Conservation (phyloP, 1,284 basidiomycete species). For the Chalciporus sp. region DNA sequence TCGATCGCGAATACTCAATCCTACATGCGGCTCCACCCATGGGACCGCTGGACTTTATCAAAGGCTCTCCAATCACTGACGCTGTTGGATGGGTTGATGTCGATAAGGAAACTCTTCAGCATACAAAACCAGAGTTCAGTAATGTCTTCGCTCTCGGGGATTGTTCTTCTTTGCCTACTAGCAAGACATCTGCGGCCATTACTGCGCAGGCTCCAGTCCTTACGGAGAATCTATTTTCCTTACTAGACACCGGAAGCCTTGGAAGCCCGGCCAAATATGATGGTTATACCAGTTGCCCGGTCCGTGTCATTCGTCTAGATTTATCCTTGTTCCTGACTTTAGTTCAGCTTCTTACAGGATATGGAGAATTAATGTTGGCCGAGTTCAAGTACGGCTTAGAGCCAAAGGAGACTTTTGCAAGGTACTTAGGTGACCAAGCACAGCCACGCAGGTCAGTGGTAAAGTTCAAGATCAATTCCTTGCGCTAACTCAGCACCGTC, state of each 20-base stretch:
- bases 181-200: slow-evolving; percentile 95
- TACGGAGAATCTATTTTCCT: slow-evolving; percentile 82
- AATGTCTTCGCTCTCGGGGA: slow-evolving; percentile 94
- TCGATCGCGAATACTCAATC: slow-evolving; percentile 79
- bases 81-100: slow-evolving; percentile 88
- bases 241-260: slow-evolving; percentile 73
- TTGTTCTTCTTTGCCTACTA: slow-evolving; percentile 88
- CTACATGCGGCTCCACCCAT: slow-evolving; percentile 92
- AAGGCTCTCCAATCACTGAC: slow-evolving; percentile 79
- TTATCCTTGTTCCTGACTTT: slow-evolving; percentile 14
- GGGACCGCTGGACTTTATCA: slow-evolving; percentile 86
- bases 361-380: slow-evolving; percentile 85
- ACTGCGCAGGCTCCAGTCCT: slow-evolving; percentile 92
- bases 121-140: slow-evolving; percentile 74
- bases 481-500: slow-evolving; percentile 6
- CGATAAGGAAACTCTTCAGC: slow-evolving; percentile 78
- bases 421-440: slow-evolving; percentile 69
- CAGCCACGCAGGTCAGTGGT: slow-evolving; percentile 57
- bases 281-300: slow-evolving; percentile 85
- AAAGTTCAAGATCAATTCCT: background rate
- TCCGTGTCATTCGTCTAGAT: slow-evolving; percentile 39
- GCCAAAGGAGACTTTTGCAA: slow-evolving; percentile 85
- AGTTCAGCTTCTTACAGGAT: slow-evolving; percentile 75
- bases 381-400: slow-evolving; percentile 89
- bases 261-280: slow-evolving; percentile 66